phyloP scores from a whole-genome alignment of 2,329 filamentous ascomycete genomes.

The Trichoderma breve region DNA sequence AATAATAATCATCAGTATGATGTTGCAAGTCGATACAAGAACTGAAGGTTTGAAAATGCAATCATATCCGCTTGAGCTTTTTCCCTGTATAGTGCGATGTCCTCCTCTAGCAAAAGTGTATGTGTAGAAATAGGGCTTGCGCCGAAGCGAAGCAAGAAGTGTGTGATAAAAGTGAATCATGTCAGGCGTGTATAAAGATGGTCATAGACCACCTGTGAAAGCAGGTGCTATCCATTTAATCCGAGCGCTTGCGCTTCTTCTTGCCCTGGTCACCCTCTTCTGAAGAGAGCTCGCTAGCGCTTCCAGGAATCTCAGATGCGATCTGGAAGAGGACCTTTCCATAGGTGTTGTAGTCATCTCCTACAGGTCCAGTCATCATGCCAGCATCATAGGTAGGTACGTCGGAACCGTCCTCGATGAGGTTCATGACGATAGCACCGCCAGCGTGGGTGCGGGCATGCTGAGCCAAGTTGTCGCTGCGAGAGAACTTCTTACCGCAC shows the following conservation, averaged over 20 bases:
- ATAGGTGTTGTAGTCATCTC: constrained; percentile 64
- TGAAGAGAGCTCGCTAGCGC: constrained; percentile 56
- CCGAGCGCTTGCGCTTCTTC: constrained; percentile 72
- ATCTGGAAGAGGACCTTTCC: constrained; percentile 82
- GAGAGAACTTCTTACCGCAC: constrained; percentile 98
- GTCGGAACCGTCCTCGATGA: constrained; percentile 68
- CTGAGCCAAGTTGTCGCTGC: constrained; percentile 95
- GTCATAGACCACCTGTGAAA: background rate
- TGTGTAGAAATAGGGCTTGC: constrained; percentile 18
- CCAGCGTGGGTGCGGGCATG: constrained; percentile 91
- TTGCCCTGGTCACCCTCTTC: constrained; percentile 51
- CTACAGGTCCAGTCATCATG: constrained; percentile 44
- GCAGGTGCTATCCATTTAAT: constrained; percentile 41
- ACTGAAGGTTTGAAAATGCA: constrained; percentile 41
- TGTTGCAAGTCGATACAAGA: constrained; percentile 46
- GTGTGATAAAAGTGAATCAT: constrained; percentile 19
- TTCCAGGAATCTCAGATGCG: constrained; percentile 69
- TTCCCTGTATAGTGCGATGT: constrained; percentile 32
- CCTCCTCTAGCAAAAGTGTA: constrained; percentile 34
- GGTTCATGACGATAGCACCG: constrained; percentile 86
- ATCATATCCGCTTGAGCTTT: constrained; percentile 39
- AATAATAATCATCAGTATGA: constrained; percentile 27
- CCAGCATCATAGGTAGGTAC: constrained; percentile 42
- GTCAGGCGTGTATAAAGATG: constrained; percentile 13
- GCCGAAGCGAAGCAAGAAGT: constrained; percentile 18